Percentiles rank a stretch among this genome's conserved stretches.
phyloP scores from a whole-genome alignment of 2,329 filamentous ascomycete genomes.

The Talaromyces islandicus region DNA sequence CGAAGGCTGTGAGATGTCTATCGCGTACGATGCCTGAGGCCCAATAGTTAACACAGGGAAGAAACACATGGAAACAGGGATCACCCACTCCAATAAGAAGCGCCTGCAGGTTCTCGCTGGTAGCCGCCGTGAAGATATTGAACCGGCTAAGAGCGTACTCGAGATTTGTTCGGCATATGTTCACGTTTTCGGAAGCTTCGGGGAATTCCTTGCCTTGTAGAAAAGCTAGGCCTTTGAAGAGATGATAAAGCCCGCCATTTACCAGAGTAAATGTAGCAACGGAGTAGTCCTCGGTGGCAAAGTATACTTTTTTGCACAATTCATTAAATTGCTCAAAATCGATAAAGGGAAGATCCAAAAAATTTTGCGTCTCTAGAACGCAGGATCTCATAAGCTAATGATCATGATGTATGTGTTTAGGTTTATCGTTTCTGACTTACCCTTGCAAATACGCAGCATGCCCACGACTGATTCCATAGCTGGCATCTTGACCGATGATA shows the following conservation, averaged over 20 bases:
- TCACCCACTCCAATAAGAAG: slow-evolving; percentile 51
- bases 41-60: slow-evolving; percentile 20
- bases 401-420: neutral
- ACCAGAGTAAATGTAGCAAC: slow-evolving; percentile 34
- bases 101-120: slow-evolving; percentile 52
- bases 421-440: slow-evolving; percentile 17
- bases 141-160: slow-evolving; percentile 43
- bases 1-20: slow-evolving; percentile 57
- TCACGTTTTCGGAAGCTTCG: slow-evolving; percentile 19
- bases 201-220: slow-evolving; percentile 20
- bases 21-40: slow-evolving; percentile 52
- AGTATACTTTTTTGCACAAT: slow-evolving; percentile 39
- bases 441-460: slow-evolving; percentile 27
- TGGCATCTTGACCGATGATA: slow-evolving; percentile 31
- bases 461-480: slow-evolving; percentile 28
- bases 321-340: slow-evolving; percentile 27
- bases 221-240: slow-evolving; percentile 23
- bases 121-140: slow-evolving; percentile 52
- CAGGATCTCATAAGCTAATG: too few species aligned
- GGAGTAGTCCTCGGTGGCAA: slow-evolving; percentile 37
- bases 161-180: slow-evolving; percentile 39
- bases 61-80: slow-evolving; percentile 13
- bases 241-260: slow-evolving; percentile 32
- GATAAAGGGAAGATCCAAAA: slow-evolving; percentile 29
- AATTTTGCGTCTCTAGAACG: slow-evolving; percentile 16